Base-by-base conservation (phyloP, 75 land plant genomes). In the Pseudotsuga menziesii region DNA sequence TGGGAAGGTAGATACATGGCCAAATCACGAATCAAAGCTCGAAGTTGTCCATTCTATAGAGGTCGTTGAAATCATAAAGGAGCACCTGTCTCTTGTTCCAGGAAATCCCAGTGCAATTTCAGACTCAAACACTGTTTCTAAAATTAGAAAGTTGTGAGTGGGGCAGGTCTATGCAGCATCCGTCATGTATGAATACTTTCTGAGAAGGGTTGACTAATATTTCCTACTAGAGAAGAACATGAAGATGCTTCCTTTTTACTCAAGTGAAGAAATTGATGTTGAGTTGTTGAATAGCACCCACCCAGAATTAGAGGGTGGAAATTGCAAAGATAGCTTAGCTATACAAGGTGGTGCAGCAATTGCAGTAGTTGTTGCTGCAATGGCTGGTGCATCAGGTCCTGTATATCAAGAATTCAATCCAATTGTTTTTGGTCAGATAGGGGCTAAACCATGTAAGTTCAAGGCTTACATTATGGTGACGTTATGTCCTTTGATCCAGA, bases 401-500 rank as follows among this genome's bases (percentile, higher is more conserved):
- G 60, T 81, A 14, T n/a, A 64, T 61, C 82, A 80, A 60, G 84
- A 81, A 20, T 75, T 76, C 58, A 80, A 80, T 36, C 52, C 78
- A 29, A 83, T 82, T n/a, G 81, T 82, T 35, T 83, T 84, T 72
- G 87, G 80, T 54, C 2, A 55, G 32, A 19, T 39, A 39, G 86
- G 85, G 44, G 72, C 85, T 5, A 84, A 86, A 35, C 73, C 90
- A 13, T 83, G 77, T 61, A 41, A 83, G 19, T 69, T 92, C 75
- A 73, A 86, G 41, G 36, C 82, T 6, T 92, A 92, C 78, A 88
- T n/a, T n/a, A n/a, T n/a, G n/a, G n/a, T n/a, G n/a, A n/a, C n/a
- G n/a, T 92, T 20, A 88, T 89, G 88, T 78, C 88, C 4, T 88
- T 92, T 75, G 94, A 92, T 82, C 78, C 85, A 16, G 92, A 90